A percentile compares a stretch with the other conserved stretches of the same genome.
phyloP scores from a whole-genome alignment of 1,139 yeast species.

The Wickerhamiella infanticola region DNA sequence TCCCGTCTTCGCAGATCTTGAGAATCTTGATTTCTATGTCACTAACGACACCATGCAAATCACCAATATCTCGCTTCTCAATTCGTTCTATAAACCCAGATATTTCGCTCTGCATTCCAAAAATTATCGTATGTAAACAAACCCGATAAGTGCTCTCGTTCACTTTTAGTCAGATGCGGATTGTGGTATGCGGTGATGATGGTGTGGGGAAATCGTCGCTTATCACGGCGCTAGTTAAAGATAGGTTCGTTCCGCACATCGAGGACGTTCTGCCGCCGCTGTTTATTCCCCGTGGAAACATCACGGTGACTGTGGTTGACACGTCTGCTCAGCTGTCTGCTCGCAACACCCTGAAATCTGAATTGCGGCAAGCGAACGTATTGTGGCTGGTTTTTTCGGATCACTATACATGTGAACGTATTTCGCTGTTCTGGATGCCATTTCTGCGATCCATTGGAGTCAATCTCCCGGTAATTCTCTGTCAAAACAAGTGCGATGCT shows the following conservation, averaged over 20 bases:
- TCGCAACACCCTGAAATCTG: conserved; percentile 43
- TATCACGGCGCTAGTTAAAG: conserved; percentile 67
- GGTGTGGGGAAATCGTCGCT: conserved; percentile 36
- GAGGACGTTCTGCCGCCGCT: conserved; percentile 72
- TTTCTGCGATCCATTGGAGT: conserved; percentile 84
- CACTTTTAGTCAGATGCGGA: conserved; percentile 29
- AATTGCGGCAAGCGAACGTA: conserved; percentile 73
- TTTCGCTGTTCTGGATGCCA: conserved; percentile 89
- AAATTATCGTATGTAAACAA: neutral
- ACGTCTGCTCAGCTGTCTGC: conserved; percentile 50
- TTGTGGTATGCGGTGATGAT: conserved; percentile 94
- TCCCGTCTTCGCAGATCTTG: neutral
- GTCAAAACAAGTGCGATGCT: conserved; percentile 67
- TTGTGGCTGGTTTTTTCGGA: conserved; percentile 88
- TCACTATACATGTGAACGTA: conserved; percentile 84
- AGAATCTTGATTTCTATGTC: neutral
- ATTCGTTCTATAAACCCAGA: neutral
- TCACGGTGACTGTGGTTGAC: conserved; percentile 60
- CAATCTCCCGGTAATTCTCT: conserved; percentile 72
- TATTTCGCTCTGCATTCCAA: neutral
- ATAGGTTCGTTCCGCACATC: conserved; percentile 55
- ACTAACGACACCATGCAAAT: neutral
- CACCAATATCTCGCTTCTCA: neutral
- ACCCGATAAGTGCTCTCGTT: neutral
- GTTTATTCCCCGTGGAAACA: conserved; percentile 49